phyloP scores from a whole-genome alignment of 352 stramenopile species.

The Labyrinthula sp. region DNA sequence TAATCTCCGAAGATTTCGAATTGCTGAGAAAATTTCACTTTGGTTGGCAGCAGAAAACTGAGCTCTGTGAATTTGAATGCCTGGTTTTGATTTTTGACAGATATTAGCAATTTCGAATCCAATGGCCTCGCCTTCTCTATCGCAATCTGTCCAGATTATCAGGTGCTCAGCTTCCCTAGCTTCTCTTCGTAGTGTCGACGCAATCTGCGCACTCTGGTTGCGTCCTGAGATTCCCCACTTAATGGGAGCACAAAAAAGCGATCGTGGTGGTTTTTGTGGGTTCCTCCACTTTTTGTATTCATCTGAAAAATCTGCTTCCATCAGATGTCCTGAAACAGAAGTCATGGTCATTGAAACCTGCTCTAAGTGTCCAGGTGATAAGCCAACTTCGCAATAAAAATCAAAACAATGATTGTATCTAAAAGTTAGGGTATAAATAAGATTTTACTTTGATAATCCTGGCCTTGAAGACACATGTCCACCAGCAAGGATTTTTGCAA shows the following conservation, averaged over 20 bases:
- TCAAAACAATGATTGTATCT: slow-evolving; percentile 33
- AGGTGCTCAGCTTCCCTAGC: slow-evolving; percentile 54
- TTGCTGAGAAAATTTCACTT: slow-evolving; percentile 58
- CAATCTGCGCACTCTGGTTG: slow-evolving; percentile 48
- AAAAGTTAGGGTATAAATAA: slow-evolving; percentile 36
- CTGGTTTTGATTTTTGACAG: slow-evolving; percentile 49
- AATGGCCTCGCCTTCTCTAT: slow-evolving; percentile 99
- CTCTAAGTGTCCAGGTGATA: slow-evolving; percentile 33
- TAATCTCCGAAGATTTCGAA: slow-evolving; percentile 40
- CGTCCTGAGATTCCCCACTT: slow-evolving; percentile 59
- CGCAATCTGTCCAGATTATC: slow-evolving; percentile 95
- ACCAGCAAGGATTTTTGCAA: slow-evolving; percentile 71
- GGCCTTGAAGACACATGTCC: slow-evolving; percentile 26
- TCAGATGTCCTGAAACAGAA: slow-evolving; percentile 90
- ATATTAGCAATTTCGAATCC: slow-evolving; percentile 77
- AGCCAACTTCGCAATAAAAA: slow-evolving; percentile 5
- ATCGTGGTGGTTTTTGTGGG: slow-evolving; percentile 39
- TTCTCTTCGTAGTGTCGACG: slow-evolving; percentile 36
- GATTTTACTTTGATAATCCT: slow-evolving; percentile 19
- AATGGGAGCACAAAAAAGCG: slow-evolving; percentile 74
- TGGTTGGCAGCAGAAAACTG: slow-evolving; percentile 75
- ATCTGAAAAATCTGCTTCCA: slow-evolving; percentile 80
- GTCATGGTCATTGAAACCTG: slow-evolving; percentile 75
- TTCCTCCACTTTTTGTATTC: slow-evolving; percentile 34
- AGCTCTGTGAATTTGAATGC: slow-evolving; percentile 53